phyloP scores from a whole-genome alignment of 2,329 filamentous ascomycete genomes.

The Colletotrichum coccodes region DNA sequence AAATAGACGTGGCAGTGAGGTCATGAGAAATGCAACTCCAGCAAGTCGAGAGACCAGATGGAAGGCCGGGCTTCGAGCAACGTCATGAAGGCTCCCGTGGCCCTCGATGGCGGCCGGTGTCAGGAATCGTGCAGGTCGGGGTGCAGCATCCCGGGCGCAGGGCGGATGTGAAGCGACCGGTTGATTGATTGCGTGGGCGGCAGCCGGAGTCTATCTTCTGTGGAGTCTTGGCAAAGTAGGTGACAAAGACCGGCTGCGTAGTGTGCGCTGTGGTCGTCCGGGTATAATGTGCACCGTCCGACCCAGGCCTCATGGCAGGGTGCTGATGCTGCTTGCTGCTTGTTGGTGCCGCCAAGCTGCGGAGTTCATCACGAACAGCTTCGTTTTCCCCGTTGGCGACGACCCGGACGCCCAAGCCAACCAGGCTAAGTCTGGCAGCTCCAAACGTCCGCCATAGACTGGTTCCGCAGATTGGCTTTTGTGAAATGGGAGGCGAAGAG shows the following conservation, averaged over 20 bases:
- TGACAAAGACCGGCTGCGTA: not conserved
- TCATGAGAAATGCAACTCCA: not conserved
- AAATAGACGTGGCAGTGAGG: not conserved
- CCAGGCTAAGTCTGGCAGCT: slow-evolving; percentile 16
- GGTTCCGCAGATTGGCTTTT: slow-evolving; percentile 13
- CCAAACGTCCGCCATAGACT: slow-evolving; percentile 10
- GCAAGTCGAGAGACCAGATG: slow-evolving; percentile 8
- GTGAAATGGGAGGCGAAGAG: slow-evolving; percentile 6
- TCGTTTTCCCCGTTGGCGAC: slow-evolving; percentile 14
- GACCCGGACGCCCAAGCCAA: slow-evolving; percentile 15
- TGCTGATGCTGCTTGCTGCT: slow-evolving; percentile 1
- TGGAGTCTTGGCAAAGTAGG: not conserved
- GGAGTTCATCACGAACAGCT: slow-evolving; percentile 20
- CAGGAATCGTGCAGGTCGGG: slow-evolving; percentile 8
- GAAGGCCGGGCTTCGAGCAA: slow-evolving; percentile 11
- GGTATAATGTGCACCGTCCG: slow-evolving; percentile 6
- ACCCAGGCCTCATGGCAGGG: not conserved
- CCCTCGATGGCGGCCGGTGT: slow-evolving; percentile 1
- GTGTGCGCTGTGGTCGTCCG: not conserved
- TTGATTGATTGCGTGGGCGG: not conserved
- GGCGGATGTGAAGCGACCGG: not conserved
- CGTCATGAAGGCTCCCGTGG: slow-evolving; percentile 14
- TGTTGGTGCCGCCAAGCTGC: slow-evolving; percentile 27
- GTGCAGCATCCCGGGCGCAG: not conserved
- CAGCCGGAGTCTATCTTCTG: not conserved